These are phyloP conservation scores for Fusarium paranaense DNA, from an alignment of 2,329 filamentous ascomycete species.

Conservation along the genomic window DNA sequence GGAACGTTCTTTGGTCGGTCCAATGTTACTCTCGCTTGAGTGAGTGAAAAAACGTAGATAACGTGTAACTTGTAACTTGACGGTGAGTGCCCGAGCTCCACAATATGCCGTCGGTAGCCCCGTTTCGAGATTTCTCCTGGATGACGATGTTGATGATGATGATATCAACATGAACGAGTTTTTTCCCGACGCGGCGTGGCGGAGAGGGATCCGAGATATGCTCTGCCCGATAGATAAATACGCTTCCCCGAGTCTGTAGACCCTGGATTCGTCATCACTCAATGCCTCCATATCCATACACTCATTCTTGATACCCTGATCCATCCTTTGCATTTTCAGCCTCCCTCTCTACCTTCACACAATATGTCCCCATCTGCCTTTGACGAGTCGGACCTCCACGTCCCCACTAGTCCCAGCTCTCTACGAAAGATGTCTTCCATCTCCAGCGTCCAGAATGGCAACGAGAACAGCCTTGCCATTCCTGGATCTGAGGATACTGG, in stretches of 20 bases:
- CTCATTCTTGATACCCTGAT: slow-evolving; percentile 36
- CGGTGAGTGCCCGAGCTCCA: slow-evolving; percentile 36
- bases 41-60: slow-evolving; percentile 20
- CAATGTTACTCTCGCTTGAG: slow-evolving; percentile 1
- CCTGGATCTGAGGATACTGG: slow-evolving; percentile 59
- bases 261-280: slow-evolving; percentile 17
- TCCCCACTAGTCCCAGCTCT: slow-evolving; percentile 30
- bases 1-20: slow-evolving; percentile 16
- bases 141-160: slow-evolving; percentile 13
- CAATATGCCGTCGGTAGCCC: slow-evolving; percentile 29
- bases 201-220: not conserved
- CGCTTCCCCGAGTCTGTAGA: slow-evolving; percentile 26
- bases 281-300: slow-evolving; percentile 18
- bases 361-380: slow-evolving; percentile 61
- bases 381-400: slow-evolving; percentile 64
- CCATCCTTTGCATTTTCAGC: slow-evolving; percentile 21
- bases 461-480: slow-evolving; percentile 41
- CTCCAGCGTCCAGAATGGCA: slow-evolving; percentile 27
- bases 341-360: not conserved
- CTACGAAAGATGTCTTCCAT: slow-evolving; percentile 32
- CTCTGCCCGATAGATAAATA: slow-evolving; percentile 32
- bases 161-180: slow-evolving; percentile 38
- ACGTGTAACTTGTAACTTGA: slow-evolving; percentile 12
- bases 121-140: slow-evolving; percentile 11
- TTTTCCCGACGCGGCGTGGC: slow-evolving; percentile 10